These are phyloP conservation scores for Chimonanthus salicifolius DNA, from an alignment of 164 flowering plant species.

Conservation along the genomic window DNA sequence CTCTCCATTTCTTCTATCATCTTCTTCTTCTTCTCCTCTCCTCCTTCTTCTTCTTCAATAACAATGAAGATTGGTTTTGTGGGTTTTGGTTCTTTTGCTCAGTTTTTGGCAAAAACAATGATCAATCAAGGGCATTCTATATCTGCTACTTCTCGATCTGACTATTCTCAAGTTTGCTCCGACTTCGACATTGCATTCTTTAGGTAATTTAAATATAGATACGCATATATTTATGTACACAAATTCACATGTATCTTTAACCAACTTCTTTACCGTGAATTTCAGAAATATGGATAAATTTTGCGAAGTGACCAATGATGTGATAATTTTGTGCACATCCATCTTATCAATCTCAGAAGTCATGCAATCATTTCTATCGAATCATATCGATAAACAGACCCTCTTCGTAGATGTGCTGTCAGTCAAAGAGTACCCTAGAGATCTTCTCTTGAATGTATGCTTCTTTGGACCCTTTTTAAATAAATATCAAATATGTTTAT, in stretches of 20 bases:
- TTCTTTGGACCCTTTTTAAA: background rate
- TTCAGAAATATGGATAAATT: slow-evolving; percentile 14
- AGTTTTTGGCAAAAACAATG: slow-evolving; percentile 59
- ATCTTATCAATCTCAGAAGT: slow-evolving; percentile 51
- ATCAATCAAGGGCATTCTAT: slow-evolving; percentile 57
- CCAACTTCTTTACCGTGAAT: background rate
- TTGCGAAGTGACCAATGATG: slow-evolving; percentile 44
- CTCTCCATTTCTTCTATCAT: slow-evolving; percentile 5
- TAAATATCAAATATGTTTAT: background rate
- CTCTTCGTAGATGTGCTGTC: slow-evolving; percentile 77
- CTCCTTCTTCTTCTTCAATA: slow-evolving; percentile 14
- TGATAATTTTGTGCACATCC: slow-evolving; percentile 62
- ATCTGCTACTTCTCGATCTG: slow-evolving; percentile 58
- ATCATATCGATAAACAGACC: slow-evolving; percentile 26
- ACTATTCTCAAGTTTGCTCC: slow-evolving; percentile 42
- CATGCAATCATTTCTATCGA: slow-evolving; percentile 38
- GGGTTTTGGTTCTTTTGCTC: slow-evolving; percentile 67
- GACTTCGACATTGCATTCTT: slow-evolving; percentile 43
- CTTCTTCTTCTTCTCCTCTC: too few relatives aligned
- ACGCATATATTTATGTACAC: background rate
- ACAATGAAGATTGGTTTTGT: slow-evolving; percentile 51
- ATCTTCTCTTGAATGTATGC: slow-evolving; percentile 44
- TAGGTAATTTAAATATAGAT: slow-evolving; percentile 26
- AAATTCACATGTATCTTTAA: background rate
- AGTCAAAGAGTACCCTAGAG: slow-evolving; percentile 61